Evolutionary conservation across 208 protist species (phyloP).

Genomic region (Trypanosomatidae sp.): DNA sequence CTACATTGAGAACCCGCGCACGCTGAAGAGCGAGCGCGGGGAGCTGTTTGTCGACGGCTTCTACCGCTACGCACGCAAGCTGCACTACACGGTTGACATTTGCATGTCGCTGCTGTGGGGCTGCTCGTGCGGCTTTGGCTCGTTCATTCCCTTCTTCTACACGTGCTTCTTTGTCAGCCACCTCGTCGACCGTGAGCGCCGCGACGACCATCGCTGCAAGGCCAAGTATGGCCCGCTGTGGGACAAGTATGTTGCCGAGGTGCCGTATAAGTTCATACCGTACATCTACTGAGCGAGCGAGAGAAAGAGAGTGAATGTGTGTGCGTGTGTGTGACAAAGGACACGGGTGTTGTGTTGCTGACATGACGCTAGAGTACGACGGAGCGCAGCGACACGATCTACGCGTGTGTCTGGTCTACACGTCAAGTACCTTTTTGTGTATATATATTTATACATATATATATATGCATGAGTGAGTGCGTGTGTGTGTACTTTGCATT

Average conservation of each 20-base stretch:
- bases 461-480: too few species aligned
- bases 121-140: slow-evolving; percentile 72
- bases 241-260: slow-evolving; percentile 87
- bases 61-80: slow-evolving; percentile 88
- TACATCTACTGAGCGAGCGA: slow-evolving; percentile 87
- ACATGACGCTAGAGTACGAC: too few species aligned
- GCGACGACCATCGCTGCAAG: slow-evolving; percentile 77
- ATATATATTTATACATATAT: too few species aligned
- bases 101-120: slow-evolving; percentile 90
- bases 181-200: slow-evolving; percentile 80
- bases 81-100: slow-evolving; percentile 92
- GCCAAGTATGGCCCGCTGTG: slow-evolving; percentile 92
- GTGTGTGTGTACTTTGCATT: too few species aligned
- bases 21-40: slow-evolving; percentile 71
- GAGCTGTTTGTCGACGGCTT: slow-evolving; percentile 90
- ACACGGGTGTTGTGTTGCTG: too few species aligned
- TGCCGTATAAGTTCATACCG: slow-evolving; percentile 94
- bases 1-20: slow-evolving; percentile 84
- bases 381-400: too few species aligned
- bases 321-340: too few species aligned
- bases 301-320: too few species aligned
- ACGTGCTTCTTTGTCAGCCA: slow-evolving; percentile 88
- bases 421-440: too few species aligned
- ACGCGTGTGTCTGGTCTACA: too few species aligned
- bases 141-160: slow-evolving; percentile 94